phyloP scores from a whole-genome alignment of 2,329 filamentous ascomycete genomes.

The Stemphylium vesicarium region DNA sequence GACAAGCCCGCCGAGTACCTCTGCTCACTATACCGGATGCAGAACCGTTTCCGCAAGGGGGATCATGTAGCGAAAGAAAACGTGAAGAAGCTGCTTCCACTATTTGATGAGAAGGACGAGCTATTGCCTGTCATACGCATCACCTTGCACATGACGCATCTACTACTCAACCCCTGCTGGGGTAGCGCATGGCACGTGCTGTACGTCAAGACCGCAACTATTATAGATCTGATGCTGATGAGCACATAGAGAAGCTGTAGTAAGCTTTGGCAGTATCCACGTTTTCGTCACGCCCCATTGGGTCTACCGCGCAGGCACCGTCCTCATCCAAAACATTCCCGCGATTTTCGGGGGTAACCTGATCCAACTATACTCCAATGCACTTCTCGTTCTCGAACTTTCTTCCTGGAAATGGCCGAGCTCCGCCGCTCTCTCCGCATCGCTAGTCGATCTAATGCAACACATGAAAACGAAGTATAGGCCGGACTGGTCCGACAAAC shows the following conservation, averaged over 20 bases:
- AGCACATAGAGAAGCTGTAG: conserved; percentile 38
- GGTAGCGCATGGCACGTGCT: conserved; percentile 39
- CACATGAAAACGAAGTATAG: conserved; percentile 41
- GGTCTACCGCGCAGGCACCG: conserved; percentile 43
- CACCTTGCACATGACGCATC: conserved; percentile 41
- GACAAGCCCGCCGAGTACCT: conserved; percentile 39
- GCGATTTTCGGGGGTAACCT: conserved; percentile 39
- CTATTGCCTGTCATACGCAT: conserved; percentile 38
- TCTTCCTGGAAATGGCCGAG: conserved; percentile 46
- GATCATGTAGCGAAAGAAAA: conserved; percentile 27
- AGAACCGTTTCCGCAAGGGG: conserved; percentile 45
- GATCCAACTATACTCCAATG: conserved; percentile 45
- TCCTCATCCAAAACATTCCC: conserved; percentile 43
- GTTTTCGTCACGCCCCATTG: conserved; percentile 45
- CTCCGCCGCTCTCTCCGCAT: conserved; percentile 35
- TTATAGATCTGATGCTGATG: not conserved
- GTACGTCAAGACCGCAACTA: conserved; percentile 1
- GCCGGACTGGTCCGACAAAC: conserved; percentile 36
- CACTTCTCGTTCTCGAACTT: conserved; percentile 42
- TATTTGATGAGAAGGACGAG: conserved; percentile 31
- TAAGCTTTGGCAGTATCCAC: conserved; percentile 39
- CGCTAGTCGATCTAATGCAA: conserved; percentile 40
- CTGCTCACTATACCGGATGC: conserved; percentile 45
- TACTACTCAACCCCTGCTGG: conserved; percentile 43
- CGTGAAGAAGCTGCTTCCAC: conserved; percentile 33